These are phyloP conservation scores for Ceratocystis eucalypticola DNA, from an alignment of 2,329 filamentous ascomycete species.

Conservation along the genomic window DNA sequence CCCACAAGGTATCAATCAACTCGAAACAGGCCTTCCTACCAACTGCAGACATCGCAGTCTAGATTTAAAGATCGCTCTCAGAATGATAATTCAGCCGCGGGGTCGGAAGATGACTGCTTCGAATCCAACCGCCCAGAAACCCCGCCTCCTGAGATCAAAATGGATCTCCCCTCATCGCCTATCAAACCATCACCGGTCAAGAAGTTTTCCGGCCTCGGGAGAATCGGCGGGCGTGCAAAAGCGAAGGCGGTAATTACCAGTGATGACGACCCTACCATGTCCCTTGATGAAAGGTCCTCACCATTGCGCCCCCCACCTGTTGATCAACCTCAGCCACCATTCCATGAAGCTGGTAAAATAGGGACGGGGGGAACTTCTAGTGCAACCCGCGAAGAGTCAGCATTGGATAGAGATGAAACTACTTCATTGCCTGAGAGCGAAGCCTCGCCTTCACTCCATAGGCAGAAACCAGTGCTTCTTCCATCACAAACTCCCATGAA, in stretches of 20 bases:
- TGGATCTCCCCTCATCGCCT: neutral
- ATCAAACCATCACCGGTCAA: neutral
- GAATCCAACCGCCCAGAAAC: conserved; percentile 5
- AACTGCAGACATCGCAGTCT: neutral
- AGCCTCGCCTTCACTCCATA: neutral
- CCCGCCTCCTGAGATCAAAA: neutral
- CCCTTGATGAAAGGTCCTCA: conserved; percentile 9
- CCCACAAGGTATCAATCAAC: neutral
- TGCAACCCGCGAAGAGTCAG: neutral
- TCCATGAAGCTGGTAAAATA: neutral
- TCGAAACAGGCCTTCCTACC: neutral
- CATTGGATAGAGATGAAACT: conserved; percentile 6
- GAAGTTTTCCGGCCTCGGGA: conserved; percentile 4
- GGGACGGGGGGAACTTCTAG: neutral
- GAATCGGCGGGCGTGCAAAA: conserved; percentile 3
- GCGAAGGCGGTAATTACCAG: neutral
- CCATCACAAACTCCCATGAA: neutral
- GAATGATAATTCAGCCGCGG: neutral
- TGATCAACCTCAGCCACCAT: neutral
- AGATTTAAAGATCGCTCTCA: neutral
- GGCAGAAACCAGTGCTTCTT: neutral
- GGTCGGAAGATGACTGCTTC: conserved; percentile 15
- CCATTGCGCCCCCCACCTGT: neutral
- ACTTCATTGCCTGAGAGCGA: conserved; percentile 6
- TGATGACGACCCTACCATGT: conserved; percentile 11